Base-by-base conservation (phyloP, 257 asterid species). In the Solanum corneliomulleri region DNA sequence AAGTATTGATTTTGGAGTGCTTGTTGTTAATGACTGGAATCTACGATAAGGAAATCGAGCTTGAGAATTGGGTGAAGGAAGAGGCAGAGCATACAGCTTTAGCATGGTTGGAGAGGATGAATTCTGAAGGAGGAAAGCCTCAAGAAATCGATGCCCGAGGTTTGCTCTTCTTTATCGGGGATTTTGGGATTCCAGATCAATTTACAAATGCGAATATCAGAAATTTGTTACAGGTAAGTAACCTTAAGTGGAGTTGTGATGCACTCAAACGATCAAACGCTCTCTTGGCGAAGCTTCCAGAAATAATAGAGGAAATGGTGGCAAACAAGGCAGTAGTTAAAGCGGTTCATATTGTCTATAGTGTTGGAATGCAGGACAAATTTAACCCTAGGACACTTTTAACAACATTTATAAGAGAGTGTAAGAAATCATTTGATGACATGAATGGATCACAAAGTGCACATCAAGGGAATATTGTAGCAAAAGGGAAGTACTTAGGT, bases 101-200 rank as follows among this genome's bases (percentile, higher is more conserved):
- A 83, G 89, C 92, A 31, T 96, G 99, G 98, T 92, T 91, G 90
- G 94, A 92, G 92, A 92, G 98, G 87, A 56, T 96, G 92, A 37
- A 93, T 64, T 29, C 37, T 62, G 99, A 96, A 91, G 96, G 98
- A 78, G 97, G 87, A 25, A 89, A 80, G 87, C 93, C 98, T 81
- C 69, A 87, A 82, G 88, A 92, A 92, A 91, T 91, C 20, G 99
- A 96, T 90, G 98, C 98, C 2, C 92, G 98, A 5, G 99, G 99
- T 58, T 91, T 96, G 91, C 87, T 96, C 83, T 72, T 93, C 89
- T 91, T 96, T 75, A 87, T 96, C 66, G 94, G 93, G 47, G 92
- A 98, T 86, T 96, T 94, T 87, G 98, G 98, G 81, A 83, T 93
- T 33, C 96, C 97, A 31, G 25, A 33, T 29, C 20, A 39, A 75